Conservation (phyloP, 805 yeast species). For the Kuraishia molischiana region DNA sequence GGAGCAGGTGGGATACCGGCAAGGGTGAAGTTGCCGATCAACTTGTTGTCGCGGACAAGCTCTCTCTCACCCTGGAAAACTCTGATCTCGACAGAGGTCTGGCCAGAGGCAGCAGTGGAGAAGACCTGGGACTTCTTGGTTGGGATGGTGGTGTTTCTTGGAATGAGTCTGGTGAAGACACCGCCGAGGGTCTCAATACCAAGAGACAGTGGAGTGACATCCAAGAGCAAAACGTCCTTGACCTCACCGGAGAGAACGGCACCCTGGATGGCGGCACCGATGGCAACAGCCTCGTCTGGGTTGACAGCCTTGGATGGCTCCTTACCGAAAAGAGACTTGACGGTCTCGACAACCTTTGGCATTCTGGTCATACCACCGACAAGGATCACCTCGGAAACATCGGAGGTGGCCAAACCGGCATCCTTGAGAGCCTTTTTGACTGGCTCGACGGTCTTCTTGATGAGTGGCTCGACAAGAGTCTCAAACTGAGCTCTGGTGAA, state of each 20-base stretch:
- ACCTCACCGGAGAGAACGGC: conserved; percentile 80
- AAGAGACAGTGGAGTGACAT: conserved; percentile 79
- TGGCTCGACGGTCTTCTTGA: conserved; percentile 60
- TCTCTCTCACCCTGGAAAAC: conserved; percentile 99
- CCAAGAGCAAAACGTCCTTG: conserved; percentile 65
- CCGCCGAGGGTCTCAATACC: conserved; percentile 99
- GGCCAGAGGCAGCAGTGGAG: conserved; percentile 95
- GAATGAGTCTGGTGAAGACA: conserved; percentile 85
- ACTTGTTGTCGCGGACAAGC: conserved; percentile 94
- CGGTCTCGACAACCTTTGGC: conserved; percentile 68
- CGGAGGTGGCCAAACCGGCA: conserved; percentile 55
- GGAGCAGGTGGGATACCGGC: conserved; percentile 94
- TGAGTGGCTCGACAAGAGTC: conserved; percentile 52
- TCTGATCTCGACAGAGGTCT: conserved; percentile 93
- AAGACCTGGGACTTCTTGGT: conserved; percentile 93
- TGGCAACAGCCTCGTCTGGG: conserved; percentile 91
- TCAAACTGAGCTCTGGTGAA: conserved; percentile 64
- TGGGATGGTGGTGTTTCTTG: conserved; percentile 94
- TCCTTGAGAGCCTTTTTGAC: conserved; percentile 68
- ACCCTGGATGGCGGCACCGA: conserved; percentile 88
- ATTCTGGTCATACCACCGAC: conserved; percentile 91
- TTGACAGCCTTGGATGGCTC: conserved; percentile 66
- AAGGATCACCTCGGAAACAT: conserved; percentile 63
- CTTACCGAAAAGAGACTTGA: conserved; percentile 47
- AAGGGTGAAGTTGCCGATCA: conserved; percentile 93